Base-by-base conservation (phyloP, 495 filamentous ascomycete species). In the Penicillium arizonense region DNA sequence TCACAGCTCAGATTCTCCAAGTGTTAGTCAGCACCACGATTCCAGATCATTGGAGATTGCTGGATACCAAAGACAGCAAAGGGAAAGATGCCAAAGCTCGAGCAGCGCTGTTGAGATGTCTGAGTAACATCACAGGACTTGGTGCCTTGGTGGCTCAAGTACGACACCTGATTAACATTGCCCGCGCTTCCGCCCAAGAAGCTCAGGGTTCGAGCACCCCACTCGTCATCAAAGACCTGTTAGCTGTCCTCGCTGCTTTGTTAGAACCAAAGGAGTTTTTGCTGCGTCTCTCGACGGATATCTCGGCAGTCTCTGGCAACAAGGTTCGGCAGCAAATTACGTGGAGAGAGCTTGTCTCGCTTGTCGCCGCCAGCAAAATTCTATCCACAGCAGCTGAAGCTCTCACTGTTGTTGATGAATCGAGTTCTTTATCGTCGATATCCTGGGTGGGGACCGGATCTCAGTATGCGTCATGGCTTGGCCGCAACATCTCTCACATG, bases 331-430 rank as follows among this genome's bases (percentile, higher is more conserved):
- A 73, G 55, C 74, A 65, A 37, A 55, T 83, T 26, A 63, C 82
- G 9, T 90, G 87, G 89, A 84, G 80, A 61, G 87, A 91, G 56
- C 70, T 83, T 50, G 62, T 82, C 33, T 82, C 62, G 18, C 78
- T 92, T 30, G 68, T 92, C 41, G 87, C 83, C 11, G 81, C 84
- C 38, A 87, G 92, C 23, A 87, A 81, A 57, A 68, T 97, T 18
- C 59, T 95, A 12, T 85, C 87, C 0, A 64, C 82, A 42, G 78
- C 83, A 33, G 90, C 91, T 11, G 89, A 97, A 69, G 90, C 88
- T n/a, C 78, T 86, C 21, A 76, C 81, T 39, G 60, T 85, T 39
- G 53, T 75, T 37, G 71, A 73, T 54, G 53, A 68, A 2, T 53
- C 61, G 23, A 53, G 65, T 38, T 28, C 61, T 41, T 20, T 47